These are phyloP conservation scores for Coemansia sp. DNA, from an alignment of 371 early-diverging fungal genomes.

Conservation along the genomic window DNA sequence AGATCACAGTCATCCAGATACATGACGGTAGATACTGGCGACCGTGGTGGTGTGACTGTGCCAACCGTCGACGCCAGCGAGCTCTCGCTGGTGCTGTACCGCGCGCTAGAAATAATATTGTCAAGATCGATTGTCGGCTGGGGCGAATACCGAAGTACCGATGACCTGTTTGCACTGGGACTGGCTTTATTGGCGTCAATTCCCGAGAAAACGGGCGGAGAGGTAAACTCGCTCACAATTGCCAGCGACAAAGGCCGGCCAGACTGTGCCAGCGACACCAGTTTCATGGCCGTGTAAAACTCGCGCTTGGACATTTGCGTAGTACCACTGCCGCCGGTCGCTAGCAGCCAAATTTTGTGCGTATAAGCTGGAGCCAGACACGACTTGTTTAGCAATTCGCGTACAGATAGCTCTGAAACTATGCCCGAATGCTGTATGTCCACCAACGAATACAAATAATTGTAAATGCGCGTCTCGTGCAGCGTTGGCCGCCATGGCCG, in stretches of 20 bases:
- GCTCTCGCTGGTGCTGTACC: slow-evolving; percentile 1
- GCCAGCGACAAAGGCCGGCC: slow-evolving; percentile 10
- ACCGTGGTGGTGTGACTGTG: slow-evolving; percentile 1
- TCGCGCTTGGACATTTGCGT: slow-evolving; percentile 15
- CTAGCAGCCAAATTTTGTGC: slow-evolving; percentile 10
- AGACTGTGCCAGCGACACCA: slow-evolving; percentile 29
- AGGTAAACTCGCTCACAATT: slow-evolving; percentile 6
- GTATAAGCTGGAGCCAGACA: slow-evolving; percentile 10
- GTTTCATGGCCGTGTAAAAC: slow-evolving; percentile 30
- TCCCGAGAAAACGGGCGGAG: slow-evolving; percentile 21
- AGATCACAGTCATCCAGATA: neutral
- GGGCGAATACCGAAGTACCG: slow-evolving; percentile 16
- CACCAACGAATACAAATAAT: slow-evolving; percentile 16
- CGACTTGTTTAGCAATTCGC: slow-evolving; percentile 9
- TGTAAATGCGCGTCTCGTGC: slow-evolving; percentile 29
- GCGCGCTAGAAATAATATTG: slow-evolving; percentile 6
- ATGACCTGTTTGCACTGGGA: neutral
- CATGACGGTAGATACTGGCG: slow-evolving; percentile 11
- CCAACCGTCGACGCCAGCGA: neutral
- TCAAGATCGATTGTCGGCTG: slow-evolving; percentile 30
- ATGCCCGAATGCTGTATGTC: slow-evolving; percentile 11
- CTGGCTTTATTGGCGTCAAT: slow-evolving; percentile 3
- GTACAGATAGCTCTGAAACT: slow-evolving; percentile 1
- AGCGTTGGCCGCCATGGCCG: slow-evolving; percentile 38
- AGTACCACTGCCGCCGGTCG: neutral